phyloP scores from a whole-genome alignment of 345 rosid genomes.

The Salix koriyanagi region DNA sequence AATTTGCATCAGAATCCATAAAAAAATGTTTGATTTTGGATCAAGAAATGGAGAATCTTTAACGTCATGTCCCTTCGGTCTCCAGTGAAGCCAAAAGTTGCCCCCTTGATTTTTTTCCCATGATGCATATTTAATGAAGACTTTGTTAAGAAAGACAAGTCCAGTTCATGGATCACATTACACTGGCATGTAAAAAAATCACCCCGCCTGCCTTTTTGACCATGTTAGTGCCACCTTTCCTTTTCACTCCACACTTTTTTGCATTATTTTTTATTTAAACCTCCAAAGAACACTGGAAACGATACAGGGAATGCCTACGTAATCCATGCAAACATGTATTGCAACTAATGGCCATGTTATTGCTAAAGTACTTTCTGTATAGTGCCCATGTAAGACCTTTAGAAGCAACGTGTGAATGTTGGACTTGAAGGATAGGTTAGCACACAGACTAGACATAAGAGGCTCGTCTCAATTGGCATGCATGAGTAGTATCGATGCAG shows the following conservation, averaged over 20 bases:
- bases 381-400: slow-evolving; percentile 20
- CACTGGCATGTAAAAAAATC: slow-evolving; percentile 40
- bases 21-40: slow-evolving; percentile 31
- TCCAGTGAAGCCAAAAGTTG: slow-evolving; percentile 46
- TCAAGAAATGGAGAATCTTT: slow-evolving; percentile 53
- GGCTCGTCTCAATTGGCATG: slow-evolving; percentile 5
- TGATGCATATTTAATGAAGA: slow-evolving; percentile 16
- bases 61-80: slow-evolving; percentile 53
- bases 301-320: slow-evolving; percentile 12
- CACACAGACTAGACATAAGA: neutral
- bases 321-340: slow-evolving; percentile 39
- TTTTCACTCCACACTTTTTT: slow-evolving; percentile 4
- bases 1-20: slow-evolving; percentile 61
- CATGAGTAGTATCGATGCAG: slow-evolving; percentile 6
- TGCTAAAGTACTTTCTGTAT: slow-evolving; percentile 9
- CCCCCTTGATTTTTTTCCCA: slow-evolving; percentile 36
- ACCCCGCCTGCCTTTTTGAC: slow-evolving; percentile 37
- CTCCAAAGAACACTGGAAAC: neutral
- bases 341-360: slow-evolving; percentile 20
- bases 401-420: neutral
- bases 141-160: slow-evolving; percentile 35
- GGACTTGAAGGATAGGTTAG: neutral
- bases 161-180: slow-evolving; percentile 55
- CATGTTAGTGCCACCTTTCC: slow-evolving; percentile 49
- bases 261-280: neutral